Evolutionary conservation across 2,329 filamentous ascomycete genomes (phyloP).

Genomic region (Scopulariopsis brevicaulis): DNA sequence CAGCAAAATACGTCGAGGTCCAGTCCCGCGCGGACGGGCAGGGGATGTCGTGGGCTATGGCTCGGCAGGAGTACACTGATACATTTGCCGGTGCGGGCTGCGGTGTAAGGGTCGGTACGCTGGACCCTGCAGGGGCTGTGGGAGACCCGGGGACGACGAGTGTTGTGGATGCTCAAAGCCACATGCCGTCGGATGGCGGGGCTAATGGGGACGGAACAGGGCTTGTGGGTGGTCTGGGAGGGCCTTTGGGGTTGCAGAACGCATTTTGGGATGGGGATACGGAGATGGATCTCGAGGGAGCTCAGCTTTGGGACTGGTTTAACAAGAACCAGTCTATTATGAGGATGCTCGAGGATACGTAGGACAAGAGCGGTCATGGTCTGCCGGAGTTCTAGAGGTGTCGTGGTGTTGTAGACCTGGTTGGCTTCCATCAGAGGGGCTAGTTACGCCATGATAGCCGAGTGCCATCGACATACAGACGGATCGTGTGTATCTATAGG

Average conservation of each 20-base stretch:
- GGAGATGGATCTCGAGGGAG: slow-evolving; percentile 8
- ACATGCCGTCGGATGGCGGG: not conserved
- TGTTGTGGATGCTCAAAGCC: not conserved
- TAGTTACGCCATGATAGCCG: too few species aligned
- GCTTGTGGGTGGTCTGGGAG: not conserved
- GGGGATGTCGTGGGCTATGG: not conserved
- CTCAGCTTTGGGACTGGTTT: slow-evolving; percentile 10
- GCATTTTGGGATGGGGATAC: slow-evolving; percentile 3
- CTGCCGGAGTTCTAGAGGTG: not conserved
- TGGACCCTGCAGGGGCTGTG: not conserved
- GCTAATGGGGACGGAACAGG: not conserved
- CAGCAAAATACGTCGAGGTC: slow-evolving; percentile 11
- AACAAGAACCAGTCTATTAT: slow-evolving; percentile 10
- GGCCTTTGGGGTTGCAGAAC: not conserved
- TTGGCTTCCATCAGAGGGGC: too few species aligned
- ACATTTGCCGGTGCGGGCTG: too few species aligned
- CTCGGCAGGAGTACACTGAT: not conserved
- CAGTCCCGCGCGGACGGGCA: not conserved
- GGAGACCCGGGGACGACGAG: not conserved
- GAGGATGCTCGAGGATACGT: slow-evolving; percentile 9
- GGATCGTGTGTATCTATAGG: too few species aligned
- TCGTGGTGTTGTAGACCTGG: too few species aligned
- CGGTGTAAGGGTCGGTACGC: too few species aligned
- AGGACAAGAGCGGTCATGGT: not conserved
- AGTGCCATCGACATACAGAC: too few species aligned